Base-by-base conservation (phyloP, 2,329 filamentous ascomycete genomes). In the Pseudocercospora crystallina region DNA sequence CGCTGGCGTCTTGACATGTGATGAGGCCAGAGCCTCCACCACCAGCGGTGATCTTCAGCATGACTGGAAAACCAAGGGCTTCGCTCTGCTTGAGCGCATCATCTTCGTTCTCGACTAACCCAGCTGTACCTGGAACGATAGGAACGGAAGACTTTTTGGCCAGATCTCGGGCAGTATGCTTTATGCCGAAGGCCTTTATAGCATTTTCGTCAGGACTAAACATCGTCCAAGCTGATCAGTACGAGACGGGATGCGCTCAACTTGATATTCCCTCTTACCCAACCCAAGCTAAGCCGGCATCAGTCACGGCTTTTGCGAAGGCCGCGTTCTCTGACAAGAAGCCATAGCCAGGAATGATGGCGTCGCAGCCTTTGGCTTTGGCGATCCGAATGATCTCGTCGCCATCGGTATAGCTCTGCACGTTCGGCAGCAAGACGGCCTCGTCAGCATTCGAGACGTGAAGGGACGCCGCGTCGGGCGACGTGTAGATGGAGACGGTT, bases 1-100 rank as follows among this genome's bases (percentile, higher is more conserved):
- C 87, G 7, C 78, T 77, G 43, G 84, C 79, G 9, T 76, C 79
- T 64, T 82, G 69, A 54, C 90, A 90, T 49, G 89, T 89, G 32
- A 89, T 79, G 77, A 95, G 84, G 2, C 90, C 90, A 77, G 94
- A 95, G 20, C 90, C 89, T 40, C 89, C 90, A 30, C 90, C 89
- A 5, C 69, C 70, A 8, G 67, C 67, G 2, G 70, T 73, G 8
- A 64, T 64, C 76, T 96, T 95, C 61, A 63, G 71, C 76, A 64
- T 80, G 51, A 80, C 74, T 1, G 79, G 79, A 56, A 72, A 81
- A 0, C 77, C 76, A 33, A 80, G 66, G 14, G 62, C 62, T 41
- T 74, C 69, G 1, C 75, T 72, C 37, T 73, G 70, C 29, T 64
- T 61, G 0, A 74, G 67, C 30, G 76, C 77, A 47, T 76, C 74